Conservation (phyloP, 1,284 basidiomycete species). For the Sporisorium reilianum region DNA sequence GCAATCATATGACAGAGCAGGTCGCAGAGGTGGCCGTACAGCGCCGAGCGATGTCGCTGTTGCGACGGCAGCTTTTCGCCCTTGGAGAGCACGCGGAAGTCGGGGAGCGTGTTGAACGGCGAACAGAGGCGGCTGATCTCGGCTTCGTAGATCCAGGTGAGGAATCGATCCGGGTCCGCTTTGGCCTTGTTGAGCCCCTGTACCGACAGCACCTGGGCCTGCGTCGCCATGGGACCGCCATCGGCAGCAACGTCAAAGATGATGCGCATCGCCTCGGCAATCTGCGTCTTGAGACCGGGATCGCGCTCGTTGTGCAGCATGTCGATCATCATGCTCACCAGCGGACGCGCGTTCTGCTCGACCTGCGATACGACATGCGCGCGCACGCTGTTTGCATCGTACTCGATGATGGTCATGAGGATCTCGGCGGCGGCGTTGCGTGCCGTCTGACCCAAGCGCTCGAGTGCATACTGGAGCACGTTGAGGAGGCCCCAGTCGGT, state of each 20-base stretch:
- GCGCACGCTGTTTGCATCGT: slow-evolving; percentile 88
- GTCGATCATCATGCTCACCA: slow-evolving; percentile 72
- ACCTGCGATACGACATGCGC: slow-evolving; percentile 85
- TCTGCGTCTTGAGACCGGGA: slow-evolving; percentile 87
- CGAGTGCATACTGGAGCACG: slow-evolving; percentile 81
- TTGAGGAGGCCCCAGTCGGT: slow-evolving; percentile 89
- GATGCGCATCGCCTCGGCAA: slow-evolving; percentile 88
- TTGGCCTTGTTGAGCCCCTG: slow-evolving; percentile 72
- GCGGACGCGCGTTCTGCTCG: slow-evolving; percentile 64
- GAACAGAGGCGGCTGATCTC: slow-evolving; percentile 81
- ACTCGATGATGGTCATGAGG: slow-evolving; percentile 86
- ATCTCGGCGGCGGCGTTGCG: slow-evolving; percentile 89
- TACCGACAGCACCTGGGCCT: slow-evolving; percentile 68
- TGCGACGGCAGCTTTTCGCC: slow-evolving; percentile 38
- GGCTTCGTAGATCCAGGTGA: slow-evolving; percentile 88
- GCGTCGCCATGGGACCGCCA: slow-evolving; percentile 66
- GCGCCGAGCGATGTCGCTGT: slow-evolving; percentile 46
- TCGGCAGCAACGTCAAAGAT: slow-evolving; percentile 77
- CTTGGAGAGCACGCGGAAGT: slow-evolving; percentile 72
- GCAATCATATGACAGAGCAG: slow-evolving; percentile 87
- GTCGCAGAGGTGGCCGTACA: slow-evolving; percentile 76
- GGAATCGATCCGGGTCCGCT: slow-evolving; percentile 88
- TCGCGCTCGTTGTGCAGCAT: slow-evolving; percentile 80
- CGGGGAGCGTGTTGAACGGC: slow-evolving; percentile 82
- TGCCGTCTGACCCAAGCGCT: slow-evolving; percentile 74